Conservation (phyloP, 73 alveolate species). For the Uronychia binucleata region DNA sequence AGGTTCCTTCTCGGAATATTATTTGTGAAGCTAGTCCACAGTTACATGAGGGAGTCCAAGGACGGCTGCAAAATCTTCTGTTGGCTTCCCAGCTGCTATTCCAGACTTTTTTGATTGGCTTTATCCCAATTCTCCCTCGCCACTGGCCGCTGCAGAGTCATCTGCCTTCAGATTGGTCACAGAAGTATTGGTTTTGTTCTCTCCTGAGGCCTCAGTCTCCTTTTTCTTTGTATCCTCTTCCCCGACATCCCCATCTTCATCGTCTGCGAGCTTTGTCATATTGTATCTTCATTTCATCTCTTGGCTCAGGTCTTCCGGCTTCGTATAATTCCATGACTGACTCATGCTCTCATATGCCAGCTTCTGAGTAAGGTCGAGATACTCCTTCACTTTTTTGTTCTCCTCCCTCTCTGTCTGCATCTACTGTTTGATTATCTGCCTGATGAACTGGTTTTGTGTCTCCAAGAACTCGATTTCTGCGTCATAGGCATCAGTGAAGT, state of each 20-base stretch:
- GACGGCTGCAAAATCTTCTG: constrained; percentile 58
- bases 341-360: constrained; percentile 35
- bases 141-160: neutral
- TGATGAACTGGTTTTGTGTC: constrained; percentile 59
- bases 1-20: constrained; percentile 57
- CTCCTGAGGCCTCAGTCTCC: neutral
- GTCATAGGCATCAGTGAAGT: constrained; percentile 81
- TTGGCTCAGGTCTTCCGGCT: constrained; percentile 41
- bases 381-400: constrained; percentile 33
- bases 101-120: neutral
- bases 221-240: neutral
- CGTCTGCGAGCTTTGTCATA: neutral
- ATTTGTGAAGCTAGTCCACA: constrained; percentile 39
- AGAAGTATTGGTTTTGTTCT: neutral
- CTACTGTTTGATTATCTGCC: constrained; percentile 22
- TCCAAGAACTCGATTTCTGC: constrained; percentile 78
- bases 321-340: constrained; percentile 56
- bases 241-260: neutral
- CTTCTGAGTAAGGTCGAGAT: constrained; percentile 46
- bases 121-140: neutral
- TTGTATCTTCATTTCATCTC: constrained; percentile 42
- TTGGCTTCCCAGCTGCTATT: constrained; percentile 4
- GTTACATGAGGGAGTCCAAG: constrained; percentile 58
- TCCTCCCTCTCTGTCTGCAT: constrained; percentile 32
- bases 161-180: neutral